Base-by-base conservation (phyloP, 805 yeast genomes). In the Hanseniaspora jakobsenii region DNA sequence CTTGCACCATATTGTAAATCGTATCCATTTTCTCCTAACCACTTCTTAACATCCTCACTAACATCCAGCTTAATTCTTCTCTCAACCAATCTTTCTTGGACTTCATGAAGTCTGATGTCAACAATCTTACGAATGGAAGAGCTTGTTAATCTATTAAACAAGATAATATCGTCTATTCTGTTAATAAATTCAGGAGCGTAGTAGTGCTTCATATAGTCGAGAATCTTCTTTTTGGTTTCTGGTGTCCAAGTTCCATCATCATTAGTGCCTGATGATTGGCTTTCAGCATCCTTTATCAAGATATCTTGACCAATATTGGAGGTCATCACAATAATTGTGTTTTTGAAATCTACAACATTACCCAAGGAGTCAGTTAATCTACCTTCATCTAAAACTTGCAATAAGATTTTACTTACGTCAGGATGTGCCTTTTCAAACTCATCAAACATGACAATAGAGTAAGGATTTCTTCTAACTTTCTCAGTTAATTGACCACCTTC, bases 401-500 rank as follows among this genome's bases (percentile, higher is more conserved):
- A 66, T 38, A 89, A 66, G 32, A 89, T 70, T 63, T 91, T 91
- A 24, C 94, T 78, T n/a, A 89, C 81, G 62, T 89, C 98, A 2
- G 86, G 81, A 60, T 91, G 97, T 0, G 98, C 97, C 62, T 89
- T 89, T 56, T 89, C 98, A 61, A 89, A 84, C 65, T 89, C 98
- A 62, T 89, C 98, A 60, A 89, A 91, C 47, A 89, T 65, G 2
- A 89, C 81, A 22, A 89, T 95, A 1, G 96, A 72, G 53, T 89
- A 89, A 7, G 98, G 98, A 56, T 86, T 87, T 55, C 97, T 73
- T 58, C 95, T 74, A 8, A 91, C 93, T 5, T 95, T 94, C 62
- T 91, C 97, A 1, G 98, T 91, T 51, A 91, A 69, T 62, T 91
- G 97, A 41, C 98, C 98, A 58, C 86, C 82, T 31, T 74, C 67